phyloP scores from a whole-genome alignment of 2,329 filamentous ascomycete species.

The Pezicula carpinea region DNA sequence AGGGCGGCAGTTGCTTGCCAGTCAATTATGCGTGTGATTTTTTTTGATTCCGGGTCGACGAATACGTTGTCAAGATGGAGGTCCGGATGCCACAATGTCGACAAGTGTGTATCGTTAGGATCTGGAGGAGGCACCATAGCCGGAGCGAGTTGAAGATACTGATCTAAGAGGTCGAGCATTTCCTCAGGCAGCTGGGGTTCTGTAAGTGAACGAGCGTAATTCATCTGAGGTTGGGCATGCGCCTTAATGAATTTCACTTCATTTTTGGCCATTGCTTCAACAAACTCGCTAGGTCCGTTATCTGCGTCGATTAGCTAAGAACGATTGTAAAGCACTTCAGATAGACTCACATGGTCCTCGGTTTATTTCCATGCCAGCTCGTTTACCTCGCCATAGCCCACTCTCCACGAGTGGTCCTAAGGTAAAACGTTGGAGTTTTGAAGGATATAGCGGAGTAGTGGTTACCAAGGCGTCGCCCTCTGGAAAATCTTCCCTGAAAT shows the following conservation, averaged over 20 bases:
- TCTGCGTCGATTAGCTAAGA: no score
- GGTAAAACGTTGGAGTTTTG: slow-evolving; percentile 7
- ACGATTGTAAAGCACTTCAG: slow-evolving; percentile 1
- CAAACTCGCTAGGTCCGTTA: slow-evolving; percentile 3
- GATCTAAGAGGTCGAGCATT: slow-evolving; percentile 11
- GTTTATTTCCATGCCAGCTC: slow-evolving; percentile 7
- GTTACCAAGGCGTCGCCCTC: slow-evolving; percentile 3
- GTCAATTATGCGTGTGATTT: slow-evolving; percentile 14
- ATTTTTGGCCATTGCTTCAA: slow-evolving; percentile 11
- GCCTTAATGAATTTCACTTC: slow-evolving; percentile 12
- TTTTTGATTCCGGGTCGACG: slow-evolving; percentile 17
- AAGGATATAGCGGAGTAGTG: slow-evolving; percentile 1
- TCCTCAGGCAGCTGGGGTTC: slow-evolving; percentile 14
- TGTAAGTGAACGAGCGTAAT: slow-evolving; percentile 10
- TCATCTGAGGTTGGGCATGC: slow-evolving; percentile 11
- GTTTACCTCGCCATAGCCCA: slow-evolving; percentile 6
- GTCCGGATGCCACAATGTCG: slow-evolving; percentile 19
- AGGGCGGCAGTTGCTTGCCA: slow-evolving; percentile 11
- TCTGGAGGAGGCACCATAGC: slow-evolving; percentile 10
- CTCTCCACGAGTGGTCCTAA: slow-evolving; percentile 6
- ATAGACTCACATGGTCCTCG: slow-evolving; percentile 10
- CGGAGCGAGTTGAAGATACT: slow-evolving; percentile 14
- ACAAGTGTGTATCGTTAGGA: slow-evolving; percentile 10
- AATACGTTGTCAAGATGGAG: slow-evolving; percentile 22
- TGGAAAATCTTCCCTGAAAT: slow-evolving; percentile 10